Evolutionary conservation across 2,329 filamentous ascomycete genomes (phyloP).

Genomic region (Phialophora verrucosa): DNA sequence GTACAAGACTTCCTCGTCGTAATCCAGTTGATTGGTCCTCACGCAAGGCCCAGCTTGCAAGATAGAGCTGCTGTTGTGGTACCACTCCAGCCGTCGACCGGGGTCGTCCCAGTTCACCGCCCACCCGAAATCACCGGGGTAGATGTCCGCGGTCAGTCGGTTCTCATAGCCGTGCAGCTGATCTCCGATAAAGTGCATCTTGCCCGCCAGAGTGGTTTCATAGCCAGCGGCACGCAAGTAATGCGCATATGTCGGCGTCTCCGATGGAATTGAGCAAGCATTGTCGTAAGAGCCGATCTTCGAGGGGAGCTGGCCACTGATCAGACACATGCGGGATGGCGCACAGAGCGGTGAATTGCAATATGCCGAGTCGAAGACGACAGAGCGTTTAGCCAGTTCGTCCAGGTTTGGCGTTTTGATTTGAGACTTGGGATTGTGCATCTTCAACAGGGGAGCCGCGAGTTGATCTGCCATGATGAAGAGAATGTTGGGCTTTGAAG

Average conservation of each 20-base stretch:
- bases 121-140: slow-evolving; percentile 93
- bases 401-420: slow-evolving; percentile 94
- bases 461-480: slow-evolving; percentile 99
- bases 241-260: slow-evolving; percentile 89
- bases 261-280: slow-evolving; percentile 79
- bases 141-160: slow-evolving; percentile 91
- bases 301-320: slow-evolving; percentile 87
- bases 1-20: slow-evolving; percentile 95
- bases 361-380: slow-evolving; percentile 93
- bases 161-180: slow-evolving; percentile 94
- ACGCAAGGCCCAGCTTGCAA: slow-evolving; percentile 87
- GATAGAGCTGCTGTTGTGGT: slow-evolving; percentile 94
- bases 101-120: slow-evolving; percentile 95
- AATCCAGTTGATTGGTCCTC: slow-evolving; percentile 92
- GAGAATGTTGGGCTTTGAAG: slow-evolving; percentile 71
- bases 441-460: slow-evolving; percentile 85
- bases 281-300: slow-evolving; percentile 94
- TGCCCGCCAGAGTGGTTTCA: slow-evolving; percentile 87
- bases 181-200: slow-evolving; percentile 97
- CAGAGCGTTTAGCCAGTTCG: slow-evolving; percentile 76
- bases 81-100: slow-evolving; percentile 80
- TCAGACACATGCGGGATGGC: slow-evolving; percentile 91
- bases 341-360: slow-evolving; percentile 93
- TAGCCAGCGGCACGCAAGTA: slow-evolving; percentile 85
- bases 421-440: slow-evolving; percentile 85